Evolutionary conservation across 257 asterid genomes (phyloP).

Genomic region (Anisodus acutangulus): DNA sequence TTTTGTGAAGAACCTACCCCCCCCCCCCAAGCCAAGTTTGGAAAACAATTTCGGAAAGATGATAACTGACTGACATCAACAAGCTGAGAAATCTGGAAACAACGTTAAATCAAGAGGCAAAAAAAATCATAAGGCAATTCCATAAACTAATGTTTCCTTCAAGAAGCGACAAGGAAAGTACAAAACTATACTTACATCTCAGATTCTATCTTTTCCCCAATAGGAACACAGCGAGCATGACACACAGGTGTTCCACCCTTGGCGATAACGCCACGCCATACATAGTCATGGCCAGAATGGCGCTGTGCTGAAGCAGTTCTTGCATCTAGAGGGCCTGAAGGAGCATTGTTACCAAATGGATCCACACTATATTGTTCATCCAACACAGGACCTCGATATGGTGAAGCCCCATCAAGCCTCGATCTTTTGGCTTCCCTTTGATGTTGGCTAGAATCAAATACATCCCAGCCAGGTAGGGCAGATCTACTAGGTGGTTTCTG

Average conservation of each 20-base stretch:
- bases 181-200: constrained; percentile 70
- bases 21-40: too few species aligned
- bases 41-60: background rate
- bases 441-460: constrained; percentile 62
- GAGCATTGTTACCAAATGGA: constrained; percentile 40
- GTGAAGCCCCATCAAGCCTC: constrained; percentile 56
- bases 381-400: constrained; percentile 53
- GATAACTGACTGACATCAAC: constrained; percentile 7
- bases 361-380: background rate
- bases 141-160: background rate
- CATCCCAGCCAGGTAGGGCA: constrained; percentile 72
- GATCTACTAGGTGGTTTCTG: constrained; percentile 50
- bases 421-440: constrained; percentile 84
- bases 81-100: constrained; percentile 16
- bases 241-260: constrained; percentile 96
- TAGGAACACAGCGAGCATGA: constrained; percentile 91
- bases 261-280: constrained; percentile 93
- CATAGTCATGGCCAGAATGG: constrained; percentile 55
- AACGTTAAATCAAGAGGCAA: background rate
- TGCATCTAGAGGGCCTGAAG: constrained; percentile 45
- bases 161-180: constrained; percentile 14
- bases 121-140: background rate
- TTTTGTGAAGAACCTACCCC: background rate
- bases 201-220: constrained; percentile 63
- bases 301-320: constrained; percentile 52